Percentiles rank a stretch among this genome's conserved stretches.
Evolutionary conservation across 257 asterid species (phyloP).

Genomic region (Solanum phureja): DNA sequence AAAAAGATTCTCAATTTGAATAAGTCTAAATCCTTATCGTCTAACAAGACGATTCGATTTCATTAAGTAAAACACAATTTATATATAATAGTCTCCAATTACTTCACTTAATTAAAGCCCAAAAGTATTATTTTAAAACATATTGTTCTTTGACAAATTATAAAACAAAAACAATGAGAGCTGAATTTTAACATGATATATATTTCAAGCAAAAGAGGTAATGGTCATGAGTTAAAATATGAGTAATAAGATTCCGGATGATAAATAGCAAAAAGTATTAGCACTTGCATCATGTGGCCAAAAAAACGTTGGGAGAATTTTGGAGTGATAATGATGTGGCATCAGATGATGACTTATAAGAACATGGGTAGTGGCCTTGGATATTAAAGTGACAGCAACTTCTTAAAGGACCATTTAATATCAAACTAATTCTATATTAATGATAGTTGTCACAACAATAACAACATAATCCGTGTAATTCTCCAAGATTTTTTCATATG

Average conservation of each 20-base stretch:
- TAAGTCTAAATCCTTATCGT: background rate
- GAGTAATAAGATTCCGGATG: background rate
- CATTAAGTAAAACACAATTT: background rate
- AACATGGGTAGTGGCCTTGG: background rate
- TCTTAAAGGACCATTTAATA: background rate
- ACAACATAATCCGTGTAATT: rapidly evolving
- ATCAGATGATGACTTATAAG: background rate
- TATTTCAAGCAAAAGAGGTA: background rate
- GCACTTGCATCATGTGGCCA: background rate
- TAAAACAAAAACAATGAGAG: background rate
- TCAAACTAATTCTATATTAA: background rate
- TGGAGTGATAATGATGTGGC: background rate
- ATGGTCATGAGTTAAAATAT: background rate
- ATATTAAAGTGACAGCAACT: background rate
- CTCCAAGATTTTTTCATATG: no score
- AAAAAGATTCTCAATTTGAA: background rate
- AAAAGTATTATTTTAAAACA: background rate
- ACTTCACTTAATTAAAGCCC: background rate
- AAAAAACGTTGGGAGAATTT: background rate
- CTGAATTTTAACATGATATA: background rate
- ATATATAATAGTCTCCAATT: background rate
- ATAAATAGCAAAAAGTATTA: background rate
- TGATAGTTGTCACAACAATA: background rate
- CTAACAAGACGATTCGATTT: background rate
- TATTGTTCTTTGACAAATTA: background rate